phyloP scores from a whole-genome alignment of 164 flowering plant genomes.

The Buxus sempervirens region DNA sequence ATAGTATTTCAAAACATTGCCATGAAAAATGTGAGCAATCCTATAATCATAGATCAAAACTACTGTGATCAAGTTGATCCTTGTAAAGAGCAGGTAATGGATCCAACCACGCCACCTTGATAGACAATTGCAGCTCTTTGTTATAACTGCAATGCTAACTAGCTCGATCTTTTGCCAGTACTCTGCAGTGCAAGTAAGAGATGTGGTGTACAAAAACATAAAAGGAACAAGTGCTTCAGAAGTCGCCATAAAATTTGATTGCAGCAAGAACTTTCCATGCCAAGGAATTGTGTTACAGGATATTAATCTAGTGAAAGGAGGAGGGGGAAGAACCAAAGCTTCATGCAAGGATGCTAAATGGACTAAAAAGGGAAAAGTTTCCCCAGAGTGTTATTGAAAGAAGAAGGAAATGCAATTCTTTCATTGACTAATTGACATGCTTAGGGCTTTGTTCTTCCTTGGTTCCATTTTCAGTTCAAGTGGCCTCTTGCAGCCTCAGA shows the following conservation, averaged over 20 bases:
- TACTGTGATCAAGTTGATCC: slow-evolving; percentile 51
- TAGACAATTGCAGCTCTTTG: background rate
- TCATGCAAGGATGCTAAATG: slow-evolving; percentile 31
- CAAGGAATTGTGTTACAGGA: slow-evolving; percentile 30
- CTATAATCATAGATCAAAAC: slow-evolving; percentile 69
- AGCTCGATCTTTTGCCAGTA: slow-evolving; percentile 14
- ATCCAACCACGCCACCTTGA: background rate
- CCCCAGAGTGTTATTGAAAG: slow-evolving; percentile 22
- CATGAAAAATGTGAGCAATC: slow-evolving; percentile 52
- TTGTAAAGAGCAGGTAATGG: slow-evolving; percentile 40
- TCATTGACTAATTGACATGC: too few relatives aligned
- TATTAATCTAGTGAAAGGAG: slow-evolving; percentile 24
- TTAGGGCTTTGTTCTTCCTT: too few relatives aligned
- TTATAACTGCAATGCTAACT: background rate
- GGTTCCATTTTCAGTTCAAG: too few relatives aligned
- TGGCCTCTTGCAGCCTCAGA: too few relatives aligned
- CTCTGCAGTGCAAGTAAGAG: slow-evolving; percentile 43
- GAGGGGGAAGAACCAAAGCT: slow-evolving; percentile 14
- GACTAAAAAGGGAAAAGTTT: slow-evolving; percentile 19
- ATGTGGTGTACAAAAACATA: slow-evolving; percentile 40
- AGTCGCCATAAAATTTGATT: slow-evolving; percentile 44
- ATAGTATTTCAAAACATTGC: slow-evolving; percentile 31
- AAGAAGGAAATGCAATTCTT: too few relatives aligned
- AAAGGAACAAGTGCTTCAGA: slow-evolving; percentile 48
- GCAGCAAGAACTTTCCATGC: slow-evolving; percentile 46